These are phyloP conservation scores for Schizosaccharomyces versatilis DNA, from an alignment of 1,139 yeast genomes.

Conservation along the genomic window DNA sequence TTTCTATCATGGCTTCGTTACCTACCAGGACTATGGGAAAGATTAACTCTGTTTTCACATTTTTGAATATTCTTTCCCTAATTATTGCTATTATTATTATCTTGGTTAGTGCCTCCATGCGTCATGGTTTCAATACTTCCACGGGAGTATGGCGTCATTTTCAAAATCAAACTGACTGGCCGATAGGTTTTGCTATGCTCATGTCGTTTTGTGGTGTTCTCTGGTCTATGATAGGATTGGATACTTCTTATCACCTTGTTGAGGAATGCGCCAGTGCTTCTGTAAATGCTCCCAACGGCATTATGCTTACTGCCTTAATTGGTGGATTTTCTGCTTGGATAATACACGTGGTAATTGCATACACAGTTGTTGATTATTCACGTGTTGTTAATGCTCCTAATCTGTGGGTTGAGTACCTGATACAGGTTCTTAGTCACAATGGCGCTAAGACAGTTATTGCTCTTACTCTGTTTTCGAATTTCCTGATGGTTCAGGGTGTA, in stretches of 20 bases:
- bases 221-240: conserved; percentile 51
- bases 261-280: conserved; percentile 51
- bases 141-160: neutral
- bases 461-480: conserved; percentile 36
- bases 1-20: conserved; percentile 27
- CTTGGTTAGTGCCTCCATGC: conserved; percentile 20
- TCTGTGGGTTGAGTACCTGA: conserved; percentile 43
- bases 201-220: conserved; percentile 37
- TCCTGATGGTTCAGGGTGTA: conserved; percentile 49
- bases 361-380: conserved; percentile 34
- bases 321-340: conserved; percentile 45
- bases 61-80: conserved; percentile 30
- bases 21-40: conserved; percentile 36
- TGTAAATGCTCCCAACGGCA: conserved; percentile 45
- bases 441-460: conserved; percentile 14
- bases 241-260: conserved; percentile 50
- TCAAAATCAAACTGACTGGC: neutral
- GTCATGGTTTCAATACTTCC: neutral
- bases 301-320: conserved; percentile 35
- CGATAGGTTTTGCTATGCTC: neutral
- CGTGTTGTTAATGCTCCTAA: conserved; percentile 24
- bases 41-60: conserved; percentile 33
- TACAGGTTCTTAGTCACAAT: conserved; percentile 23
- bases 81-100: conserved; percentile 35
- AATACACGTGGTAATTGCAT: conserved; percentile 43